Evolutionary conservation across 768 basidiomycete genomes (phyloP).

Genomic region (Boletus rex-veris): DNA sequence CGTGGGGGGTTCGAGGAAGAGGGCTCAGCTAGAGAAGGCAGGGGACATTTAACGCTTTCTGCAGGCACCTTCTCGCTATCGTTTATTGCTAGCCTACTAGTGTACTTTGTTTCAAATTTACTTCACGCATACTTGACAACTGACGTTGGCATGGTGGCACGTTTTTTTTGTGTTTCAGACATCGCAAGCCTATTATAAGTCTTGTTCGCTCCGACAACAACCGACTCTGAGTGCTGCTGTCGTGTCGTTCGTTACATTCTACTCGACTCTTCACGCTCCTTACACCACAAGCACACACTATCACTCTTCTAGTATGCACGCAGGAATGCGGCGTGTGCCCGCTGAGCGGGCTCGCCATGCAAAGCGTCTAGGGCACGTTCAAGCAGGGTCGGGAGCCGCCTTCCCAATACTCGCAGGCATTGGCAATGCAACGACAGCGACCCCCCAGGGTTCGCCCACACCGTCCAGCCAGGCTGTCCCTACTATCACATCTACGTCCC

Average conservation of each 20-base stretch:
- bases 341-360: conserved; percentile 33
- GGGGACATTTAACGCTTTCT: conserved; percentile 35
- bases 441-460: background rate
- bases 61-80: background rate
- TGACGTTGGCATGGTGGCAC: conserved; percentile 20
- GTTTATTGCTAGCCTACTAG: background rate
- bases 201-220: background rate
- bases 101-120: background rate
- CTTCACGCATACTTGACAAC: too few relatives aligned
- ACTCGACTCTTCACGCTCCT: conserved; percentile 16
- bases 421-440: background rate
- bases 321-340: conserved; percentile 25
- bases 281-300: background rate
- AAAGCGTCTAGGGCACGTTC: conserved; percentile 30
- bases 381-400: conserved; percentile 4
- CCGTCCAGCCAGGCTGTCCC: background rate
- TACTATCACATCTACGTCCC: conserved; percentile 5
- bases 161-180: conserved; percentile 2
- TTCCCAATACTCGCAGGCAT: conserved; percentile 2
- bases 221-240: background rate
- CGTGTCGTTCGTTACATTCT: conserved; percentile 3
- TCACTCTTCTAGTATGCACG: conserved; percentile 19
- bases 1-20: conserved; percentile 65
- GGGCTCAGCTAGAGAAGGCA: conserved; percentile 66
- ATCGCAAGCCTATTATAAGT: too few relatives aligned